phyloP scores from a whole-genome alignment of 2,329 filamentous ascomycete genomes.

The Neofusicoccum sp. region DNA sequence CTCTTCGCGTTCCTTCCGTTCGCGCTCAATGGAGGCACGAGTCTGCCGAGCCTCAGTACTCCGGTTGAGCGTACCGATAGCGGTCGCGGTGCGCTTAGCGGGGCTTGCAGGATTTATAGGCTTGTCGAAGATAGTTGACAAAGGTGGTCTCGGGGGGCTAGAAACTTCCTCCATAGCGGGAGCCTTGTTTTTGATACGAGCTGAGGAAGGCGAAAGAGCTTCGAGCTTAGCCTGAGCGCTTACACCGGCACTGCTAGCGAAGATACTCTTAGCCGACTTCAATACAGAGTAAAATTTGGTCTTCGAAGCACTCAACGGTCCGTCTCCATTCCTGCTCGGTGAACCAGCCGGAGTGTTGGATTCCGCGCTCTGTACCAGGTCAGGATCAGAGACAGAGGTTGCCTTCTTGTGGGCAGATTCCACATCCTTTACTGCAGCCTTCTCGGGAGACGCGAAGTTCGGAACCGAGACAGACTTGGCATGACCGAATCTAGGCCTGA shows the following conservation, averaged over 20 bases:
- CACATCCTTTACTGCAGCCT: constrained; percentile 29
- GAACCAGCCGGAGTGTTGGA: constrained; percentile 60
- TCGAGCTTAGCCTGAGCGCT: constrained; percentile 61
- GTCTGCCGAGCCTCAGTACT: constrained; percentile 47
- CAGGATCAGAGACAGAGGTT: constrained; percentile 43
- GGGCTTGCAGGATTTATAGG: constrained; percentile 13
- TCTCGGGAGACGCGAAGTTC: constrained; percentile 52
- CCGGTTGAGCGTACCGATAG: constrained; percentile 22
- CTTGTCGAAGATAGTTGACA: constrained; percentile 11
- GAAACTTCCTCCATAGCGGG: constrained; percentile 34
- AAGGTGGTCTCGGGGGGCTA: constrained; percentile 26
- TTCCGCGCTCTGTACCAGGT: constrained; percentile 36
- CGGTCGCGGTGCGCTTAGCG: neutral
- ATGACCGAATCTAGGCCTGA: constrained; percentile 48
- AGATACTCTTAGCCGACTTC: constrained; percentile 80
- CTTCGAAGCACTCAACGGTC: constrained; percentile 86
- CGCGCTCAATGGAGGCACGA: constrained; percentile 59
- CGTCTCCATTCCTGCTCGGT: constrained; percentile 63
- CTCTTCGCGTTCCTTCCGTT: constrained; percentile 59
- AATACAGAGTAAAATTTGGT: constrained; percentile 88
- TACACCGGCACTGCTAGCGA: constrained; percentile 68
- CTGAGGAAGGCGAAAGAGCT: constrained; percentile 36
- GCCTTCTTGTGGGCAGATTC: constrained; percentile 56
- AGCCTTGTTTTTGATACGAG: neutral
- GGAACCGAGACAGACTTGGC: constrained; percentile 65